Percentiles rank a stretch among this genome's conserved stretches.
phyloP scores from a whole-genome alignment of 257 asterid species.

The Primulina eburnea region DNA sequence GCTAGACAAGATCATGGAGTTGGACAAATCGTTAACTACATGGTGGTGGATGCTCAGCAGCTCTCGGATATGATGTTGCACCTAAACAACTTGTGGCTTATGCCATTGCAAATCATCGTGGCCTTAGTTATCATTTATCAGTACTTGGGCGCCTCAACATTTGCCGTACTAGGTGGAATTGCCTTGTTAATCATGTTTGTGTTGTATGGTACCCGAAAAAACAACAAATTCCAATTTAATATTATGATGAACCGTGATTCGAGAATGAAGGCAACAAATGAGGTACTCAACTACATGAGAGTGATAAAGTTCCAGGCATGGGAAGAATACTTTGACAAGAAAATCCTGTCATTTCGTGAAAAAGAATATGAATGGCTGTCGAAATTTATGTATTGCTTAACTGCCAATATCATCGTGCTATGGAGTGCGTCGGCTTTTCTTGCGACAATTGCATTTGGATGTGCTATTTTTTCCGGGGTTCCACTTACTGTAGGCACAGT shows the following conservation, averaged over 20 bases:
- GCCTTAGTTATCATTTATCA: constrained; percentile 48
- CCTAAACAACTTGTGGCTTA: constrained; percentile 57
- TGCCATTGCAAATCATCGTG: constrained; percentile 56
- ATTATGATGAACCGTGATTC: constrained; percentile 55
- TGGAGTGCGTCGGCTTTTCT: constrained; percentile 50
- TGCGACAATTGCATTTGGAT: constrained; percentile 46
- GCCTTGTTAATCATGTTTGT: constrained; percentile 31
- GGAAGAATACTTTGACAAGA: constrained; percentile 61
- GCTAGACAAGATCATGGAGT: constrained; percentile 71
- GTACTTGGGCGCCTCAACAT: constrained; percentile 44
- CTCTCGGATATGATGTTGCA: constrained; percentile 57
- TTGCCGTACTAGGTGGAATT: constrained; percentile 39
- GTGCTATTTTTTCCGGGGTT: constrained; percentile 32
- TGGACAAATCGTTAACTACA: constrained; percentile 73
- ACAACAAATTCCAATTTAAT: constrained; percentile 42
- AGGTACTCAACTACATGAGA: constrained; percentile 54
- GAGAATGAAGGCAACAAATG: constrained; percentile 65
- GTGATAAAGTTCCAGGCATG: constrained; percentile 81
- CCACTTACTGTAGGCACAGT: constrained; percentile 51
- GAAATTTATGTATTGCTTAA: constrained; percentile 40
- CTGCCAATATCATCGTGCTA: constrained; percentile 37
- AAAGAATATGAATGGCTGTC: constrained; percentile 52
- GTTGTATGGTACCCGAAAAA: constrained; percentile 25
- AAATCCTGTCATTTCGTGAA: constrained; percentile 40
- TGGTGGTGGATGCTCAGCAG: constrained; percentile 74